Conservation (phyloP, 306 rosid species). For the Prunus padus region DNA sequence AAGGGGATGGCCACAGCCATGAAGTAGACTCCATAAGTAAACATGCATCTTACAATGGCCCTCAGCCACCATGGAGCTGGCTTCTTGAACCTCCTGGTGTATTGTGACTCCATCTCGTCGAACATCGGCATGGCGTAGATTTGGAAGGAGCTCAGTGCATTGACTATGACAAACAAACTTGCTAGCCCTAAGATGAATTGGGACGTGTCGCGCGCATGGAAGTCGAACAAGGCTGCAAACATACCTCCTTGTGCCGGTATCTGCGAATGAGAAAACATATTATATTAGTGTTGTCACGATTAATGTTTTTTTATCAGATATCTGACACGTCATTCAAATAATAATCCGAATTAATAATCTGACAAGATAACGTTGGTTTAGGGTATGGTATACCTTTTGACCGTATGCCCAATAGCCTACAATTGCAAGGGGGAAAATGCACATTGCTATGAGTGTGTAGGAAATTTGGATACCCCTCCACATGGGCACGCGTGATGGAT, state of each 20-base stretch:
- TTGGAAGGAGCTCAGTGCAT: slow-evolving; percentile 40
- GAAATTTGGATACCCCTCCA: slow-evolving; percentile 48
- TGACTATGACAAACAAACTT: slow-evolving; percentile 36
- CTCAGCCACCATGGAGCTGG: slow-evolving; percentile 55
- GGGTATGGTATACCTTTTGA: slow-evolving; percentile 8
- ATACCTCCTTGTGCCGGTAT: slow-evolving; percentile 47
- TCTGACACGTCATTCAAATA: too few relatives aligned
- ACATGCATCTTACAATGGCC: slow-evolving; percentile 22
- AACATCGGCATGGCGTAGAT: slow-evolving; percentile 56
- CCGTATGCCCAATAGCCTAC: slow-evolving; percentile 58
- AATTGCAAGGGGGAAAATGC: slow-evolving; percentile 47
- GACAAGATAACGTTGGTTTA: background rate
- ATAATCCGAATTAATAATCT: background rate
- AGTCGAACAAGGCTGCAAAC: slow-evolving; percentile 38
- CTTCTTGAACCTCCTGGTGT: slow-evolving; percentile 37
- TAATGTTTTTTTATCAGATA: background rate
- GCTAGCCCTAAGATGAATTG: slow-evolving; percentile 32
- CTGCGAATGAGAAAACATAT: slow-evolving; percentile 6
- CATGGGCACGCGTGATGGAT: slow-evolving; percentile 53
- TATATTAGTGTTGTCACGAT: background rate
- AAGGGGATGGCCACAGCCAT: slow-evolving; percentile 45
- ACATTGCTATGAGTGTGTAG: slow-evolving; percentile 34
- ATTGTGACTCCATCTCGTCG: slow-evolving; percentile 40
- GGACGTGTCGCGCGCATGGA: slow-evolving; percentile 32
- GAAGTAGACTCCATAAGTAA: slow-evolving; percentile 34